Evolutionary conservation across 1,284 basidiomycete species (phyloP).

Genomic region (Moesziomyces globuligerus): DNA sequence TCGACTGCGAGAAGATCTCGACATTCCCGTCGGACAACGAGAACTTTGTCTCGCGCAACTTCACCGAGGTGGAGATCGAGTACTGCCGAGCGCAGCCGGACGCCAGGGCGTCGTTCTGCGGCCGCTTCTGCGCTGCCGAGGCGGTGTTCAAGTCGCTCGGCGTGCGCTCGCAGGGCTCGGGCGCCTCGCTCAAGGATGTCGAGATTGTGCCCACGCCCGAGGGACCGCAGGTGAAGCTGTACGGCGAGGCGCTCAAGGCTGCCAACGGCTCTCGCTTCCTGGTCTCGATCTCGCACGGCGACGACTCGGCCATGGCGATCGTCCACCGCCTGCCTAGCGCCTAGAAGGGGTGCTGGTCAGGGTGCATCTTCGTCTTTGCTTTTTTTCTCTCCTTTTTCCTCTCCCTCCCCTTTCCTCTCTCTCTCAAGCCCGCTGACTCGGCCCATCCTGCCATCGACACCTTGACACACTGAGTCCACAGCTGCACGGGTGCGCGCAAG

Average conservation of each 20-base stretch:
- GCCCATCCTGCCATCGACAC: slow-evolving; percentile 3
- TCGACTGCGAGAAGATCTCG: slow-evolving; percentile 82
- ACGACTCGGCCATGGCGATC: slow-evolving; percentile 61
- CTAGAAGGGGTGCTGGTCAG: slow-evolving; percentile 4
- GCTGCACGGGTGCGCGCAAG: slow-evolving; percentile 26
- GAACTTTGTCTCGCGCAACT: slow-evolving; percentile 90
- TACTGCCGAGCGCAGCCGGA: slow-evolving; percentile 91
- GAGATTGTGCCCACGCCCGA: slow-evolving; percentile 80
- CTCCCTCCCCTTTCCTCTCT: not conserved
- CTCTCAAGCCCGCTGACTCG: slow-evolving; percentile 14
- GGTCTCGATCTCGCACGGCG: slow-evolving; percentile 84
- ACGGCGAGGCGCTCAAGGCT: slow-evolving; percentile 54
- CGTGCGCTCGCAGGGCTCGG: slow-evolving; percentile 88
- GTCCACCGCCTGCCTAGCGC: slow-evolving; percentile 55
- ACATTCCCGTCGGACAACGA: slow-evolving; percentile 88
- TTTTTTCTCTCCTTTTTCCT: not conserved
- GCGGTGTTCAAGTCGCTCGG: slow-evolving; percentile 98
- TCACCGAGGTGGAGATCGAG: slow-evolving; percentile 84
- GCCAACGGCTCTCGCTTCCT: slow-evolving; percentile 79
- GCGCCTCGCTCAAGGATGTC: slow-evolving; percentile 92
- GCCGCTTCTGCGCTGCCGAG: slow-evolving; percentile 97
- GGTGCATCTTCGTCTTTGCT: not conserved
- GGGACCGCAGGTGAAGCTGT: slow-evolving; percentile 80
- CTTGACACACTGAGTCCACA: slow-evolving; percentile 27
- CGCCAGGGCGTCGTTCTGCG: slow-evolving; percentile 88